Evolutionary conservation across 495 filamentous ascomycete genomes (phyloP).

Genomic region (Penicillium tannophilum): DNA sequence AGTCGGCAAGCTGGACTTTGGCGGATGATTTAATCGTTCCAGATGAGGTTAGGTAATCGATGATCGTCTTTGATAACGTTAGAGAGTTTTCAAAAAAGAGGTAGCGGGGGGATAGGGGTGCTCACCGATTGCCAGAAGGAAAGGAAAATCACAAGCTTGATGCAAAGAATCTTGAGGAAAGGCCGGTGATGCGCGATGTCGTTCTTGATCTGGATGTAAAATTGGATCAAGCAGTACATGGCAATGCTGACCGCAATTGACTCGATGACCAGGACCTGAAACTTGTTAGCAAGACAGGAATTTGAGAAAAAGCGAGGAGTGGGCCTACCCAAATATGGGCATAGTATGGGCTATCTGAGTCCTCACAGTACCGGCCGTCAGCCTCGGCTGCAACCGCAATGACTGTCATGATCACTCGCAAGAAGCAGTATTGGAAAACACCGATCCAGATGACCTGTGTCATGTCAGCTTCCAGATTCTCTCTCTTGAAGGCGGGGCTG

Average conservation of each 20-base stretch:
- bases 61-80: conserved; percentile 40
- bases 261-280: conserved; percentile 67
- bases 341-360: conserved; percentile 64
- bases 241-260: conserved; percentile 75
- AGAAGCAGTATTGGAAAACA: conserved; percentile 77
- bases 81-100: not conserved
- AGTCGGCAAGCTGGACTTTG: conserved; percentile 63
- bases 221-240: conserved; percentile 91
- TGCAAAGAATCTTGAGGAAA: conserved; percentile 71
- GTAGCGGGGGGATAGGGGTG: not conserved
- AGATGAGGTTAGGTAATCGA: conserved; percentile 56
- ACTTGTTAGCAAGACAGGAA: conserved; percentile 56
- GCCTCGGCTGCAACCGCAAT: conserved; percentile 58
- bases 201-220: conserved; percentile 70
- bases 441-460: conserved; percentile 66
- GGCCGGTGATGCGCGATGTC: conserved; percentile 61
- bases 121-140: conserved; percentile 71
- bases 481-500: not conserved
- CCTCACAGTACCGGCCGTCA: conserved; percentile 66
- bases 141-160: conserved; percentile 79
- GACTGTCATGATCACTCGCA: conserved; percentile 64
- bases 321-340: conserved; percentile 68
- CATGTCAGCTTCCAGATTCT: conserved; percentile 13
- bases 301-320: conserved; percentile 9
- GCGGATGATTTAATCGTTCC: conserved; percentile 56